phyloP scores from a whole-genome alignment of 1,139 yeast species.

The Suzukiozyma palmioleophila region DNA sequence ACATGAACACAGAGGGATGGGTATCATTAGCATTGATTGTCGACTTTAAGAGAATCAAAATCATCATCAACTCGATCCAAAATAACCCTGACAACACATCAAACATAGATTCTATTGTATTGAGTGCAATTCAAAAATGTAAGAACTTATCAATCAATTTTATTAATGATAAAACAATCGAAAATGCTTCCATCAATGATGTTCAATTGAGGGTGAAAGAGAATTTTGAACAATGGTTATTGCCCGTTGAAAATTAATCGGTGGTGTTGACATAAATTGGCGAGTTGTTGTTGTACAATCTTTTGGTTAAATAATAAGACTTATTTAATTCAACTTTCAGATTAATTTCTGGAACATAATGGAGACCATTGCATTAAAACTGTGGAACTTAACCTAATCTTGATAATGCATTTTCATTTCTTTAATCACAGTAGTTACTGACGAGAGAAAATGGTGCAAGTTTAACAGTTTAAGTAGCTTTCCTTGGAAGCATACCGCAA shows the following conservation, averaged over 20 bases:
- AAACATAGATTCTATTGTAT: slow-evolving; percentile 21
- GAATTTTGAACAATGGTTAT: slow-evolving; percentile 42
- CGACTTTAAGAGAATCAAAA: slow-evolving; percentile 68
- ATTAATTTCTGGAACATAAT: not conserved
- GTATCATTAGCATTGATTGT: slow-evolving; percentile 61
- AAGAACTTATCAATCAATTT: slow-evolving; percentile 37
- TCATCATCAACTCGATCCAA: slow-evolving; percentile 41
- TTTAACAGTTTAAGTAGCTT: too few species aligned
- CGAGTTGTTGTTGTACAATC: not conserved
- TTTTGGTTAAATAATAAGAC: not conserved
- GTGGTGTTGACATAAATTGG: too few species aligned
- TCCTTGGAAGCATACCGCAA: too few species aligned
- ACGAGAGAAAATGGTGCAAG: too few species aligned
- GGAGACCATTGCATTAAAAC: not conserved
- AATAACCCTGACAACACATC: slow-evolving; percentile 26
- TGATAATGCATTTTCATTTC: too few species aligned
- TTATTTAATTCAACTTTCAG: not conserved
- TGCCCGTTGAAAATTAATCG: slow-evolving; percentile 10
- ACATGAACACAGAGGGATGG: slow-evolving; percentile 75
- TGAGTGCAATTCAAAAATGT: slow-evolving; percentile 33
- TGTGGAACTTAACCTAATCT: too few species aligned
- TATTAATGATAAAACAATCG: slow-evolving; percentile 21
- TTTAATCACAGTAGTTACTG: too few species aligned
- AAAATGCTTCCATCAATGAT: slow-evolving; percentile 25
- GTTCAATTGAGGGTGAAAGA: slow-evolving; percentile 40